Percentiles rank a stretch among this genome's conserved stretches.
Evolutionary conservation across 345 rosid species (phyloP).

Genomic region (Ailanthus altissimus): DNA sequence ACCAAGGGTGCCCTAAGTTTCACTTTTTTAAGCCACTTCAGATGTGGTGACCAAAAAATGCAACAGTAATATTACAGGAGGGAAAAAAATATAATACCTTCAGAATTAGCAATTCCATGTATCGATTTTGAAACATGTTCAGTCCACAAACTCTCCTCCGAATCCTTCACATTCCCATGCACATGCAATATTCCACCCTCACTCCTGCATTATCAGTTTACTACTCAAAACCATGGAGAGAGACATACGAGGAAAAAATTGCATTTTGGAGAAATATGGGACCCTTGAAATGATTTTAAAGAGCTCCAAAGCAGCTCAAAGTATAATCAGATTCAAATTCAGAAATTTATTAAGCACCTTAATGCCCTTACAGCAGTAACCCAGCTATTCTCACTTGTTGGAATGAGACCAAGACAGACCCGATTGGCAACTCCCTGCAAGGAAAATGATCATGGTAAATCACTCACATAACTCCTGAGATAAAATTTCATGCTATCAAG

Average conservation of each 20-base stretch:
- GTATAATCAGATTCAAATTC: not conserved
- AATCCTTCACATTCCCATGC: constrained; percentile 87
- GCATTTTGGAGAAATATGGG: not conserved
- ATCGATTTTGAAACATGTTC: constrained; percentile 56
- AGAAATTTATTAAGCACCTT: constrained; percentile 47
- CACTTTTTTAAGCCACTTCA: not conserved
- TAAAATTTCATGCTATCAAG: not conserved
- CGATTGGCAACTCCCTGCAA: constrained; percentile 83
- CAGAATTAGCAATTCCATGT: constrained; percentile 57
- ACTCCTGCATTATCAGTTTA: constrained; percentile 47
- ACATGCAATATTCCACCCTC: constrained; percentile 86
- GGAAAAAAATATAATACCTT: constrained; percentile 52
- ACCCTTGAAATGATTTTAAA: not conserved
- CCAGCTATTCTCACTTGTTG: constrained; percentile 91
- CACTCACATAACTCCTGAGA: not conserved
- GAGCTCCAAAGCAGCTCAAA: not conserved
- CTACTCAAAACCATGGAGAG: not conserved
- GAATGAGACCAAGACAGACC: constrained; percentile 91
- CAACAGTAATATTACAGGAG: not conserved
- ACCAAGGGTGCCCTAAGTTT: not conserved
- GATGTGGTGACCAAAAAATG: not conserved
- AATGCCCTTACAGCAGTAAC: constrained; percentile 77
- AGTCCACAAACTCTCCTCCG: constrained; percentile 60
- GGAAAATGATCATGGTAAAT: constrained; percentile 17
- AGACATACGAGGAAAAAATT: not conserved